phyloP scores from a whole-genome alignment of 1,139 yeast genomes.

The Dujonia santamariae region DNA sequence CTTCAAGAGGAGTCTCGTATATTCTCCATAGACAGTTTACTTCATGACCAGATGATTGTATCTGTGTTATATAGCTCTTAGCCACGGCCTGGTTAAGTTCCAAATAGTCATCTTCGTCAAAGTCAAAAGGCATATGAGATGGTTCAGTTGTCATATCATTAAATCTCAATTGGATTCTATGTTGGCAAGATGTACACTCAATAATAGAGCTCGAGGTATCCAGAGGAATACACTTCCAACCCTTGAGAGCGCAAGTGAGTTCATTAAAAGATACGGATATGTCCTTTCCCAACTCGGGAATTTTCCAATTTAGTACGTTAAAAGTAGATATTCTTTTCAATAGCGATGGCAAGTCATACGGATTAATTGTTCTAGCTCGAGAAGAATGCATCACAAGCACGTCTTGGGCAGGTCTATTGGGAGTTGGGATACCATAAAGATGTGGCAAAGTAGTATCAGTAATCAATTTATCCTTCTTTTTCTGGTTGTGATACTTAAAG shows the following conservation, averaged over 20 bases:
- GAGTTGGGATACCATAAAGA: constrained; percentile 13
- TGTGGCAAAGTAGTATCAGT: not conserved
- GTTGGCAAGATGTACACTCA: constrained; percentile 35
- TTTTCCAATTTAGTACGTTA: constrained; percentile 34
- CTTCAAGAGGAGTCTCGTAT: constrained; percentile 33
- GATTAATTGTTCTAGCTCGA: constrained; percentile 24
- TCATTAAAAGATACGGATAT: constrained; percentile 21
- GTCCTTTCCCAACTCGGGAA: constrained; percentile 17
- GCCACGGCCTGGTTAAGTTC: constrained; percentile 23
- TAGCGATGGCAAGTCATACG: constrained; percentile 28
- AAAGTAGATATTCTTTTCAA: constrained; percentile 27
- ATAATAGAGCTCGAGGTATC: constrained; percentile 11
- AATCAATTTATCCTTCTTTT: constrained; percentile 9
- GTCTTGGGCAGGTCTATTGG: too few relatives aligned
- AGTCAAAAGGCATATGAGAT: constrained; percentile 14
- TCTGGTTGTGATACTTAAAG: constrained; percentile 33
- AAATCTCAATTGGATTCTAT: constrained; percentile 27
- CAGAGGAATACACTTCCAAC: constrained; percentile 37
- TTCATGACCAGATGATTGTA: constrained; percentile 26
- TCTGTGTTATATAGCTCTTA: constrained; percentile 22
- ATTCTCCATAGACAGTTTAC: constrained; percentile 36
- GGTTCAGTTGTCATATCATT: constrained; percentile 13
- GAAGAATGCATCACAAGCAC: not conserved
- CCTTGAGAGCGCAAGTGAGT: constrained; percentile 37
- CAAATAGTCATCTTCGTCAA: constrained; percentile 21